These are phyloP conservation scores for Phytophthora constricta DNA, from an alignment of 352 stramenopile genomes.

Conservation along the genomic window DNA sequence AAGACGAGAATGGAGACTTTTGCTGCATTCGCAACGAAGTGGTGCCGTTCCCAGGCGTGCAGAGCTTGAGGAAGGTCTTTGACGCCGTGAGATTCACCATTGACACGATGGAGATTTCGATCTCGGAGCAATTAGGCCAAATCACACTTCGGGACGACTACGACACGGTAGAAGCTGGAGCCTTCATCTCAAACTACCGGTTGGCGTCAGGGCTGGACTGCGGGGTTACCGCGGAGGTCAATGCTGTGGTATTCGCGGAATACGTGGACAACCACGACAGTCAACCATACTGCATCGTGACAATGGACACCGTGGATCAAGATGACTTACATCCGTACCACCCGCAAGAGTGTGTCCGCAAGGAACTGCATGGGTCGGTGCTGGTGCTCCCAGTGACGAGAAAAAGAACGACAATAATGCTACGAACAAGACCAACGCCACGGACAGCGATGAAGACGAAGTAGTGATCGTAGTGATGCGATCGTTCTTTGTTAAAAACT, in stretches of 20 bases:
- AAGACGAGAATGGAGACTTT: constrained; percentile 20
- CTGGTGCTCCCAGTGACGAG: constrained; percentile 9
- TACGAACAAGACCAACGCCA: neutral
- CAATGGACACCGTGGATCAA: constrained; percentile 39
- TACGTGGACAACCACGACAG: constrained; percentile 7
- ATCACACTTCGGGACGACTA: constrained; percentile 33
- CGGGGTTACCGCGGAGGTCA: constrained; percentile 17
- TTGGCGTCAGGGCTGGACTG: neutral
- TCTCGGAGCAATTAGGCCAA: constrained; percentile 39
- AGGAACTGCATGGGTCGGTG: constrained; percentile 33
- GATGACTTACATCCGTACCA: constrained; percentile 53
- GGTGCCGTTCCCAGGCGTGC: constrained; percentile 29
- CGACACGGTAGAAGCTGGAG: constrained; percentile 4
- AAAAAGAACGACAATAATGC: neutral
- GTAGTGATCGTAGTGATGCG: constrained; percentile 21
- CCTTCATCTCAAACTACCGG: constrained; percentile 14
- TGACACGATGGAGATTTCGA: constrained; percentile 42
- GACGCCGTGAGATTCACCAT: constrained; percentile 40
- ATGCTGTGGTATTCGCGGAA: constrained; percentile 18
- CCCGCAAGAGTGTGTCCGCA: constrained; percentile 32
- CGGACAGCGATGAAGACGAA: constrained; percentile 6
- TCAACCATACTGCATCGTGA: constrained; percentile 15
- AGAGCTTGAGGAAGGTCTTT: constrained; percentile 31
- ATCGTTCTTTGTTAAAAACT: constrained; percentile 21
- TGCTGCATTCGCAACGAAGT: constrained; percentile 42